Evolutionary conservation across 179 eudicot genomes (phyloP).

Genomic region (Heliamphora pulchella): DNA sequence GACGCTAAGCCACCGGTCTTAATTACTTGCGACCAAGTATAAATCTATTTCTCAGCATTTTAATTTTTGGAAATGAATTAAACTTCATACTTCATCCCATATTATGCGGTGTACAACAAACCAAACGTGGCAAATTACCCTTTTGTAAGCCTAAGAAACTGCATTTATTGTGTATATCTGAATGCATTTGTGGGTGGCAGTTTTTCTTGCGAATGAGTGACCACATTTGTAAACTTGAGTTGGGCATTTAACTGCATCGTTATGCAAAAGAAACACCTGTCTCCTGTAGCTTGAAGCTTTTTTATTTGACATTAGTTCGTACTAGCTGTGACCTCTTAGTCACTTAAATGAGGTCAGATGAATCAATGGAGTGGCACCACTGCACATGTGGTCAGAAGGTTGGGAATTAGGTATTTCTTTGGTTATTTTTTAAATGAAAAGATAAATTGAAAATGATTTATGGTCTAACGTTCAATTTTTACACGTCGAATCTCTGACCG

Average conservation of each 20-base stretch:
- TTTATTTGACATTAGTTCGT: neutral
- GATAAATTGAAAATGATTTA: neutral
- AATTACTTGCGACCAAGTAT: constrained; percentile 82
- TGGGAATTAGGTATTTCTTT: neutral
- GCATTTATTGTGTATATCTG: neutral
- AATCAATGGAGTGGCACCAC: neutral
- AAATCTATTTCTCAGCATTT: constrained; percentile 22
- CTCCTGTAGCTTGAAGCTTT: neutral
- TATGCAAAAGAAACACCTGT: neutral
- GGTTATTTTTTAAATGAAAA: neutral
- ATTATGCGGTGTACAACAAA: neutral
- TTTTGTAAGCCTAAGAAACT: neutral
- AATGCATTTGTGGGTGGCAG: neutral
- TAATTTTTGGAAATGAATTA: neutral
- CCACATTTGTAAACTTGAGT: neutral
- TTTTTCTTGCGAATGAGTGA: neutral
- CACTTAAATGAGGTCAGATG: neutral
- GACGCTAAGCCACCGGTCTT: constrained; percentile 63
- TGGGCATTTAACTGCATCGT: neutral
- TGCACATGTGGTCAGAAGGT: neutral
- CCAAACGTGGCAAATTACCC: neutral
- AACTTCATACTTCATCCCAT: neutral
- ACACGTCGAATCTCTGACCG: neutral
- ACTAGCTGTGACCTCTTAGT: neutral
- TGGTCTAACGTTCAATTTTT: neutral